Evolutionary conservation across 192 early-diverging fungal genomes (phyloP), one percentile per base, ranked within the genome.

Genomic region (Entrophospora sp.): DNA sequence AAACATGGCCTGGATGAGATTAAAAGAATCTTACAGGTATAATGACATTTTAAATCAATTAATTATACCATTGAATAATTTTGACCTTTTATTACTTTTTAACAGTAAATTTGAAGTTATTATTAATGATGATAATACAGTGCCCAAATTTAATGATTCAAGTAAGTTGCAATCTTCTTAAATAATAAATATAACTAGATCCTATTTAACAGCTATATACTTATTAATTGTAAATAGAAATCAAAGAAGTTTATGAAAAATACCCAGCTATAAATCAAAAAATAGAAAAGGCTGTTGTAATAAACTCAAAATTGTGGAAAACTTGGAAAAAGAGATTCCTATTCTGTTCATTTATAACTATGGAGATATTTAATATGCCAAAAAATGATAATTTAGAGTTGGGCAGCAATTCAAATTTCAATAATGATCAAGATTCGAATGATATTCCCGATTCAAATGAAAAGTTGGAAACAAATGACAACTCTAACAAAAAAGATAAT

Each of bases 21-120:
- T 61, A 31, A 44, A 28, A 40, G 27, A 43, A 14, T 13, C 24
- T 3, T 61, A 61, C n/a, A 61, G 59, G 59, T 61, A 61, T n/a
- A n/a, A 3, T 10, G 8, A 20, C 18, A 6, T 0, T n/a, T 28
- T 31, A 16, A 30, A 34, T n/a, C 27, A n/a, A 5, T 5, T 31
- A 0, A 10, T 2, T 53, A 16, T n/a, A 30, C 14, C 27, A 2
- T 7, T 32, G n/a, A 20, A 27, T 25, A 7, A 18, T 30, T 18
- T 53, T n/a, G 31, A 31, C 1, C 27, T 53, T 14, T 28, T 28
- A 28, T 0, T 2, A n/a, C 9, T n/a, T 25, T 49, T 25, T 49
- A 8, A 12, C n/a, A 53, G 51, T 53, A 16, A 5, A 8, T 32
- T 53, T 20, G 51, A 53, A 16, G 24, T 16, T n/a, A 22, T 1